Percentiles rank a stretch among this genome's conserved stretches.
phyloP scores from a whole-genome alignment of 2,329 filamentous ascomycete species.

The Monosporascus sp. region DNA sequence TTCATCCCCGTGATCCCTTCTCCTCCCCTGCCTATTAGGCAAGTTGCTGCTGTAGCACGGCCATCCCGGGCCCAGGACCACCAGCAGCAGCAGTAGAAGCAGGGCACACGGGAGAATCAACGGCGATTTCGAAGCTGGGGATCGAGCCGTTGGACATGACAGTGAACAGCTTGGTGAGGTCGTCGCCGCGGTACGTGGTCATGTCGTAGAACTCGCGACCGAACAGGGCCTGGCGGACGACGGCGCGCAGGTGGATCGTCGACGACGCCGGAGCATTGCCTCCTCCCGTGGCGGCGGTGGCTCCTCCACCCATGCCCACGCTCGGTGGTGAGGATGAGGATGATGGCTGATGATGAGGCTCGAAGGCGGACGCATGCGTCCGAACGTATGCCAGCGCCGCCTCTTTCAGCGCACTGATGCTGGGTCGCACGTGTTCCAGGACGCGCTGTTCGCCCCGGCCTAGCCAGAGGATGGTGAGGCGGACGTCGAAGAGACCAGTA shows the following conservation, averaged over 20 bases:
- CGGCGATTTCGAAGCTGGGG: slow-evolving; percentile 24
- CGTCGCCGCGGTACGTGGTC: slow-evolving; percentile 22
- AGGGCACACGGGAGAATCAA: slow-evolving; percentile 10
- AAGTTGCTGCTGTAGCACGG: not conserved
- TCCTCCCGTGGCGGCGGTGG: too few species aligned
- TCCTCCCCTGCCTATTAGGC: not conserved
- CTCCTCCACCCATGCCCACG: too few species aligned
- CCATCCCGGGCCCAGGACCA: not conserved
- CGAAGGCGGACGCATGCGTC: slow-evolving; percentile 10
- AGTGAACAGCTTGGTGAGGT: slow-evolving; percentile 22
- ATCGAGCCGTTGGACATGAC: slow-evolving; percentile 12
- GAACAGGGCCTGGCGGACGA: slow-evolving; percentile 16
- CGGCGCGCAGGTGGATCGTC: slow-evolving; percentile 12
- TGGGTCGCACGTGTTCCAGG: slow-evolving; percentile 17
- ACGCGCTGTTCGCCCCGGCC: slow-evolving; percentile 21
- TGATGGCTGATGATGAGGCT: not conserved
- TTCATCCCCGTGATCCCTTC: not conserved
- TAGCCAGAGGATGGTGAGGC: slow-evolving; percentile 22
- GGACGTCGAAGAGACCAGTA: slow-evolving; percentile 16
- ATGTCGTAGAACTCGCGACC: slow-evolving; percentile 25
- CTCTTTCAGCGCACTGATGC: slow-evolving; percentile 19
- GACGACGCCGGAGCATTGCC: not conserved
- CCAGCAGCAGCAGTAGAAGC: not conserved
- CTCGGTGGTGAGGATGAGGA: too few species aligned
- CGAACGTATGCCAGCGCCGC: slow-evolving; percentile 18